phyloP scores from a whole-genome alignment of 768 basidiomycete species.

The Suillus variegatus region DNA sequence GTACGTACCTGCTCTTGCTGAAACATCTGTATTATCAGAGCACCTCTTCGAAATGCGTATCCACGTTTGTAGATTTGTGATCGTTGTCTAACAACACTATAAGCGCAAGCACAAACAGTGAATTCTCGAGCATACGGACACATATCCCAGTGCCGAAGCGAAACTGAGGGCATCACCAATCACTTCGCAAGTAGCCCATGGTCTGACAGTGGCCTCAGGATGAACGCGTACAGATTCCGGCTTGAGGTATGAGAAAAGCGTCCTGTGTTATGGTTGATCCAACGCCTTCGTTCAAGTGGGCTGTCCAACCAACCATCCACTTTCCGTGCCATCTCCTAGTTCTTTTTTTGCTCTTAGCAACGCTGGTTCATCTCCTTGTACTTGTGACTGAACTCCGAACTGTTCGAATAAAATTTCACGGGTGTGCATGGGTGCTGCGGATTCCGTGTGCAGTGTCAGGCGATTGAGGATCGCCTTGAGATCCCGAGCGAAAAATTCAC shows the following conservation, averaged over 20 bases:
- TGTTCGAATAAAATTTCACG: conserved; percentile 85
- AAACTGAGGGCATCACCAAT: conserved; percentile 80
- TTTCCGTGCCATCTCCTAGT: conserved; percentile 50
- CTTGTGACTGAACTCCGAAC: conserved; percentile 61
- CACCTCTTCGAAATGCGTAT: conserved; percentile 71
- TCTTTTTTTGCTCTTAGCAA: conserved; percentile 77
- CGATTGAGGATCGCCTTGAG: conserved; percentile 78
- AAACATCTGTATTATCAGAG: conserved; percentile 77
- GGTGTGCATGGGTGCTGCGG: conserved; percentile 69
- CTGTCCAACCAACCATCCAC: conserved; percentile 57
- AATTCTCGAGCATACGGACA: conserved; percentile 41
- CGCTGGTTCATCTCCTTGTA: conserved; percentile 69
- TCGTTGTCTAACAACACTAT: conserved; percentile 44
- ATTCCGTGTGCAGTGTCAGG: conserved; percentile 80
- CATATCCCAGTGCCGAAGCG: conserved; percentile 77
- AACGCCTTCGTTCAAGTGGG: neutral
- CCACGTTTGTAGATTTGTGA: conserved; percentile 84
- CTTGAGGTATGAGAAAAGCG: conserved; percentile 77
- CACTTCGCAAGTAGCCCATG: conserved; percentile 81
- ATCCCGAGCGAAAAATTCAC: conserved; percentile 78
- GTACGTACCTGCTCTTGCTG: conserved; percentile 74
- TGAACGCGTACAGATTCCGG: conserved; percentile 83
- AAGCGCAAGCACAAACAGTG: neutral
- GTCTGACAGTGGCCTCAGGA: conserved; percentile 84
- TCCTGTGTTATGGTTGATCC: conserved; percentile 42